Evolutionary conservation across 148 eudicot species (phyloP).

Genomic region (Rhododendron ovatum): DNA sequence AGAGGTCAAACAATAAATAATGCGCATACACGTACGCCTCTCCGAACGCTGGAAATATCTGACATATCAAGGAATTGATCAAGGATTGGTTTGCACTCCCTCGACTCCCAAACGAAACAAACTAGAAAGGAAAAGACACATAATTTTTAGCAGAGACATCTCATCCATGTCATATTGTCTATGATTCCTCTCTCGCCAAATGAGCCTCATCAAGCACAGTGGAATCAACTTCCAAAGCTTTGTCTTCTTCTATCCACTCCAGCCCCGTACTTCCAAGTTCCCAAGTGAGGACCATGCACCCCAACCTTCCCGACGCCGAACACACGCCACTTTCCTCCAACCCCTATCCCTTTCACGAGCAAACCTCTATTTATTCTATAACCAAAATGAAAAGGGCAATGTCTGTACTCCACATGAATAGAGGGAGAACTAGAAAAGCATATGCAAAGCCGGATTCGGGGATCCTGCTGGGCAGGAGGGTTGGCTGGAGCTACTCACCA

Average conservation of each 20-base stretch:
- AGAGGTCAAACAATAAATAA: neutral
- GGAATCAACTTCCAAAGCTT: neutral
- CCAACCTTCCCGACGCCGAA: neutral
- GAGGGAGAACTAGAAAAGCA: too few species aligned
- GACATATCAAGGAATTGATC: neutral
- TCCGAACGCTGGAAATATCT: neutral
- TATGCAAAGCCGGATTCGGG: too few species aligned
- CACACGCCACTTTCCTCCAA: neutral
- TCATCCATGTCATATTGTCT: neutral
- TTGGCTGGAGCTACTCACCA: too few species aligned
- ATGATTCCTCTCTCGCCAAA: neutral
- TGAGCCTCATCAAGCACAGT: neutral
- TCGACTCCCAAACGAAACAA: neutral
- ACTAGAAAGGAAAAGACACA: neutral
- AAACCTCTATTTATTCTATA: neutral
- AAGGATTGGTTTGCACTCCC: neutral
- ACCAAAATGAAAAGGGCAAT: too few species aligned
- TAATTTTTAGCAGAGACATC: neutral
- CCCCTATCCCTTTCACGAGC: neutral
- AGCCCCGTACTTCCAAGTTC: neutral
- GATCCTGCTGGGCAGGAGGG: too few species aligned
- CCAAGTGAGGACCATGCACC: too few species aligned
- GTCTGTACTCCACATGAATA: too few species aligned
- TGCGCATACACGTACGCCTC: neutral
- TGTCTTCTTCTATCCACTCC: neutral